phyloP scores from a whole-genome alignment of 345 rosid genomes.

The Syzygium grande region DNA sequence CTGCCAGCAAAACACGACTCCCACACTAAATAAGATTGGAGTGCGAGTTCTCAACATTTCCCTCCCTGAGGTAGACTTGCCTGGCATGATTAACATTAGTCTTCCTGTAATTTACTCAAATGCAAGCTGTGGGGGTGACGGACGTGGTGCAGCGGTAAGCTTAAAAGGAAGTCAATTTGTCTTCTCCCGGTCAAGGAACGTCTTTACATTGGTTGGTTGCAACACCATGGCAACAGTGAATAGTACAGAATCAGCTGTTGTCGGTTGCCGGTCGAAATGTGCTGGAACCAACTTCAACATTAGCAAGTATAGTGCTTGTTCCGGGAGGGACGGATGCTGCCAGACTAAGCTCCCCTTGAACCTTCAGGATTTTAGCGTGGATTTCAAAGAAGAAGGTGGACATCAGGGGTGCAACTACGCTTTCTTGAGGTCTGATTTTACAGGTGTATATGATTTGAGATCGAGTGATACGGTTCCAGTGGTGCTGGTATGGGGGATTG shows the following conservation, averaged over 20 bases:
- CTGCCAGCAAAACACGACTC: background rate
- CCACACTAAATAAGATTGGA: background rate
- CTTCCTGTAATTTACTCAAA: background rate
- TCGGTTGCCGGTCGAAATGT: background rate
- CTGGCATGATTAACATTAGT: background rate
- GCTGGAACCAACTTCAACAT: background rate
- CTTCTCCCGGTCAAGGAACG: background rate
- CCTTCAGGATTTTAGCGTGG: background rate
- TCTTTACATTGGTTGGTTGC: background rate
- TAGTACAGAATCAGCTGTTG: background rate
- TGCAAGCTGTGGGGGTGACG: background rate
- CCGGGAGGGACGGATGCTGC: background rate
- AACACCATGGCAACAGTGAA: background rate
- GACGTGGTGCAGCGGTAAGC: background rate
- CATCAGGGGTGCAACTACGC: background rate
- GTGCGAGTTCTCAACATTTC: background rate
- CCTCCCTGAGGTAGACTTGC: background rate
- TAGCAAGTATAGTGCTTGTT: background rate
- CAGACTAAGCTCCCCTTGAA: background rate
- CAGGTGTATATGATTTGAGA: background rate
- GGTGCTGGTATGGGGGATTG: background rate
- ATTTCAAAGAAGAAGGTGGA: background rate
- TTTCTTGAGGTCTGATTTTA: background rate
- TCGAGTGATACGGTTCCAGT: background rate
- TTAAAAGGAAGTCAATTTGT: background rate